Base-by-base conservation (phyloP, 1,284 basidiomycete genomes). In the Somion occarium region DNA sequence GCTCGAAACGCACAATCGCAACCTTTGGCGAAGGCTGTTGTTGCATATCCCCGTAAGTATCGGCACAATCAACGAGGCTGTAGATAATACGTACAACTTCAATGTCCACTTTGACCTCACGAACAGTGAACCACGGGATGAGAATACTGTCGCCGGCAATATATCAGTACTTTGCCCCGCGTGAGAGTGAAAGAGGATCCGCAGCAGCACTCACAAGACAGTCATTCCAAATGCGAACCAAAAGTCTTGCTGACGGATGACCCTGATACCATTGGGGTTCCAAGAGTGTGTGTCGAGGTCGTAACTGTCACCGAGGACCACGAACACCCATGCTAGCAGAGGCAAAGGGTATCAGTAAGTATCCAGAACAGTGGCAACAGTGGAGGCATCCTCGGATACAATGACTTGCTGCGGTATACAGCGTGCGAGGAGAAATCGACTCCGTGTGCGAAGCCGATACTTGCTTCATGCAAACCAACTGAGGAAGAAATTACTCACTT, bases 1-100 rank as follows among this genome's bases (percentile, higher is more conserved):
- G 74, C 64, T 83, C 75, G 58, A 85, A 85, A 44, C 80, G 76
- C 49, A 87, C 65, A 46, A 86, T 71, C 9, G 78, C 82, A 18
- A 84, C 83, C 62, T 85, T 85, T 7, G 81, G 76, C 23, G 83
- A 86, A 46, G 83, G 82, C 83, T 85, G 61, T 48, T 53, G 50
- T 49, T 27, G 24, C 48, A 37, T 26, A 13, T 56, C 49, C 50
- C 7, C 15, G 30, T 37, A 23, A 39, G 25, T 37, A 48, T 3
- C 19, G 24, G 24, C 9, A 39, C 47, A 26, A 44, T 13, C 24
- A n/a, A 26, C 18, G 50, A 18, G 37, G 39, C n/a, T 19, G 44
- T 20, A 27, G 27, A 9, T 34, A 20, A 20, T 11, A 59, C 71
- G 56, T 54, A 73, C 72, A 52, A 74, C 64, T 55, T 74, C 71